Percentiles rank a stretch among this genome's conserved stretches.
Conservation (phyloP, 2,329 filamentous ascomycete species). For the Elsinoe australis region DNA sequence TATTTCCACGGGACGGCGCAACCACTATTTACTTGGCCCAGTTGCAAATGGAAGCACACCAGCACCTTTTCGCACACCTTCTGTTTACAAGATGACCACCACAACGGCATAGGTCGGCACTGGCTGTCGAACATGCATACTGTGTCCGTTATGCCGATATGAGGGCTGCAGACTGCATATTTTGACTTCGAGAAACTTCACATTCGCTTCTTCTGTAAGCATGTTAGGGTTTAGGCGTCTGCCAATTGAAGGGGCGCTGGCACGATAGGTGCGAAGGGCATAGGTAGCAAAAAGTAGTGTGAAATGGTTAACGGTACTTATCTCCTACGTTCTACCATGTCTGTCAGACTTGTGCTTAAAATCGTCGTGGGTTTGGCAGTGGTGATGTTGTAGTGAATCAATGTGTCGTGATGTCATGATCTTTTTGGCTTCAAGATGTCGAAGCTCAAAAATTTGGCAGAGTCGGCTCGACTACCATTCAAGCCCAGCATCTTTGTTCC, state of each 20-base stretch:
- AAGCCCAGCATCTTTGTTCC: too few relatives aligned
- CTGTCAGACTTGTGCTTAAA: not conserved
- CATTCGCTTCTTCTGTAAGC: constrained; percentile 16
- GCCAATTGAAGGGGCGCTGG: constrained; percentile 2
- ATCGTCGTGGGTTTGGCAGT: too few relatives aligned
- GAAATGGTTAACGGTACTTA: constrained; percentile 10
- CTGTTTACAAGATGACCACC: not conserved
- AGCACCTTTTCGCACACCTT: too few relatives aligned
- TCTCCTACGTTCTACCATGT: not conserved
- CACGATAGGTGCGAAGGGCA: not conserved
- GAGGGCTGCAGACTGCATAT: constrained; percentile 3
- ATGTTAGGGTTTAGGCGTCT: constrained; percentile 4
- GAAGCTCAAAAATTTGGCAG: constrained; percentile 9
- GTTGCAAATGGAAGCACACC: too few relatives aligned
- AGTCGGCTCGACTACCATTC: not conserved
- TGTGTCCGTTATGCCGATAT: constrained; percentile 13
- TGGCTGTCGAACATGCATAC: constrained; percentile 8
- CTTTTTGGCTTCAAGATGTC: not conserved
- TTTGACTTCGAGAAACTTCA: not conserved
- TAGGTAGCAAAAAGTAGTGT: constrained; percentile 16
- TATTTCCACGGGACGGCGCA: too few relatives aligned
- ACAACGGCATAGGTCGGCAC: constrained; percentile 12
- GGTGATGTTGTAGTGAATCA: too few relatives aligned
- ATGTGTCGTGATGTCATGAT: constrained; percentile 17
- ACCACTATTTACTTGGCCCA: too few relatives aligned